phyloP scores from a whole-genome alignment of 306 rosid genomes.

The Ormosia emarginata region DNA sequence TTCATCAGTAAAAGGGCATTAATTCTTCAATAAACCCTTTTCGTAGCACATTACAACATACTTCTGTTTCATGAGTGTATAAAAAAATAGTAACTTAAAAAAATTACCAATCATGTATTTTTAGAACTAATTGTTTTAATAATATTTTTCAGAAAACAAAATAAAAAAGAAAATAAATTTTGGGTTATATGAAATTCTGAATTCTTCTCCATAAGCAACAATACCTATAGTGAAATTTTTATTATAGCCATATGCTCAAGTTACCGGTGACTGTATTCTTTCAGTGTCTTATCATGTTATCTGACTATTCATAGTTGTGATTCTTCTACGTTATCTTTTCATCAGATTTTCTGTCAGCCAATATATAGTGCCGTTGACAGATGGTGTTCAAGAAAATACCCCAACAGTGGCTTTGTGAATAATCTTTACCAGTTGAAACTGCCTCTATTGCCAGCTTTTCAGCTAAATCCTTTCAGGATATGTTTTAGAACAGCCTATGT shows the following conservation, averaged over 20 bases:
- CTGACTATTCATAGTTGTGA: background rate
- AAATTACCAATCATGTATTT: background rate
- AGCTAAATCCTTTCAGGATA: slow-evolving; percentile 45
- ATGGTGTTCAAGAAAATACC: slow-evolving; percentile 56
- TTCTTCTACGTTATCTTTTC: background rate
- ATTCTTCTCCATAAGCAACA: background rate
- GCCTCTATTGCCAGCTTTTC: slow-evolving; percentile 52
- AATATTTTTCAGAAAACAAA: background rate
- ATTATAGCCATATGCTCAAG: background rate
- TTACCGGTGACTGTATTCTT: background rate
- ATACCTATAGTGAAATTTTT: background rate
- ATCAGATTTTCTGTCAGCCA: slow-evolving; percentile 69
- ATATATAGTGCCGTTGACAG: slow-evolving; percentile 53
- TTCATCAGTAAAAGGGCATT: background rate
- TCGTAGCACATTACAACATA: background rate
- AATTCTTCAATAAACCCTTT: no score
- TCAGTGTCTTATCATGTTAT: background rate
- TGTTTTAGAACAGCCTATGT: slow-evolving; percentile 75
- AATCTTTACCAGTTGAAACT: slow-evolving; percentile 43
- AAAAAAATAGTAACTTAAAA: background rate
- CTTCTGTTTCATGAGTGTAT: background rate
- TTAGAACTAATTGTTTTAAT: background rate
- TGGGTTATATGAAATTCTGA: background rate
- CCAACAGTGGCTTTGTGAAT: slow-evolving; percentile 56
- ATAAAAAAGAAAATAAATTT: background rate